Conservation (phyloP, 257 asterid species). For the Salvia rosmarinus region DNA sequence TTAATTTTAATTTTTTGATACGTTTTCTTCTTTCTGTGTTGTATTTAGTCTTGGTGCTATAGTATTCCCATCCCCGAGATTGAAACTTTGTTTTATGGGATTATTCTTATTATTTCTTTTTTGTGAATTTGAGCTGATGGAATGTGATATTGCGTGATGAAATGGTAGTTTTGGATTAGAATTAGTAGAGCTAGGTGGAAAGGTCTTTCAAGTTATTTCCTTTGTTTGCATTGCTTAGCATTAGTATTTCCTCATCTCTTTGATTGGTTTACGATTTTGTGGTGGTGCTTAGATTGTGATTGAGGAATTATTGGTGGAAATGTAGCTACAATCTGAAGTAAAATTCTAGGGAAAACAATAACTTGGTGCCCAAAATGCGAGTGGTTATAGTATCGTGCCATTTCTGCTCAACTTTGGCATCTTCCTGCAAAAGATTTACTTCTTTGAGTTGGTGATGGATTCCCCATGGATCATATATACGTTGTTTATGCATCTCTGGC, state of each 20-base stretch:
- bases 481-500: slow-evolving; percentile 18
- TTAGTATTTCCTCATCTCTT: neutral
- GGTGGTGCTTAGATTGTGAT: neutral
- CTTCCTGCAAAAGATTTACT: neutral
- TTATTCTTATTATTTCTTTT: neutral
- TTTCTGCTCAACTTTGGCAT: neutral
- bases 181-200: neutral
- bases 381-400: neutral
- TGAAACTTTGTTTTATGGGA: neutral
- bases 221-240: neutral
- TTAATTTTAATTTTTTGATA: neutral
- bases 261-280: neutral
- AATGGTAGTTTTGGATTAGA: neutral
- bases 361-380: neutral
- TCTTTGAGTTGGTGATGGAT: slow-evolving; percentile 1
- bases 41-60: neutral
- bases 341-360: neutral
- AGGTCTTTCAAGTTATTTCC: neutral
- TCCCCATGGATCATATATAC: neutral
- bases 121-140: neutral
- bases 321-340: neutral
- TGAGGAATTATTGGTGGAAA: neutral
- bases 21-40: neutral
- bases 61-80: neutral
- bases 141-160: neutral